Percentiles rank a stretch among this genome's conserved stretches.
Evolutionary conservation across 2,329 filamentous ascomycete genomes (phyloP).

Genomic region (Davidsoniella eucalypti): DNA sequence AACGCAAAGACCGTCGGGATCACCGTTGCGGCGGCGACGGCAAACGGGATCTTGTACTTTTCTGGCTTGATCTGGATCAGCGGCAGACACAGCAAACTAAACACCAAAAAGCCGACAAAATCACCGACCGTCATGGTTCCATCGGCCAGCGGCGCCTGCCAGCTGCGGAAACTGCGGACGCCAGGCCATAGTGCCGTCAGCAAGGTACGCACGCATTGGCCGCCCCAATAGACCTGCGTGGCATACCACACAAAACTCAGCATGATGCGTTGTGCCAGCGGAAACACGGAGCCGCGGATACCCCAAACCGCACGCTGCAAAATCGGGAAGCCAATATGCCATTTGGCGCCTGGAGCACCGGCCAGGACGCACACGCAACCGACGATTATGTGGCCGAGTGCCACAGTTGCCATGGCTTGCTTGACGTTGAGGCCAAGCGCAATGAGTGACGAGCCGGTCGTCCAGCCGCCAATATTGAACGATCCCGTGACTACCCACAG

Average conservation of each 20-base stretch:
- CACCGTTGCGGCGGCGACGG: constrained; percentile 30
- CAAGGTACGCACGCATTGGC: constrained; percentile 22
- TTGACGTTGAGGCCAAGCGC: constrained; percentile 26
- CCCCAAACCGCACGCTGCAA: constrained; percentile 24
- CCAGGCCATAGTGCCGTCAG: constrained; percentile 29
- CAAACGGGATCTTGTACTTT: constrained; percentile 28
- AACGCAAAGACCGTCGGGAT: constrained; percentile 22
- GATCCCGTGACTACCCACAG: constrained; percentile 21
- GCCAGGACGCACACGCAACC: constrained; percentile 27
- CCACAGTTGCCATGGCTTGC: constrained; percentile 28
- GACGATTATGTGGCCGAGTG: constrained; percentile 27
- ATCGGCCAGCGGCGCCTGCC: constrained; percentile 19
- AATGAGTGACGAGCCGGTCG: constrained; percentile 23
- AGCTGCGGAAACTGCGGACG: constrained; percentile 23
- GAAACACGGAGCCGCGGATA: constrained; percentile 24
- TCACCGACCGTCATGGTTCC: constrained; percentile 21
- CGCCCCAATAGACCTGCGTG: constrained; percentile 22
- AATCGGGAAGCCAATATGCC: constrained; percentile 24
- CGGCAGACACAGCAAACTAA: constrained; percentile 27
- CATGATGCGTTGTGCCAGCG: constrained; percentile 27
- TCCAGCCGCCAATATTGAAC: constrained; percentile 21
- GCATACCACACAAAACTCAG: constrained; percentile 35
- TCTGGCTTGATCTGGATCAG: constrained; percentile 32
- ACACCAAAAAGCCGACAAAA: constrained; percentile 23
- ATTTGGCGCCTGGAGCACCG: constrained; percentile 26